Conservation (phyloP, 345 rosid species). For the Moringa oleifera region DNA sequence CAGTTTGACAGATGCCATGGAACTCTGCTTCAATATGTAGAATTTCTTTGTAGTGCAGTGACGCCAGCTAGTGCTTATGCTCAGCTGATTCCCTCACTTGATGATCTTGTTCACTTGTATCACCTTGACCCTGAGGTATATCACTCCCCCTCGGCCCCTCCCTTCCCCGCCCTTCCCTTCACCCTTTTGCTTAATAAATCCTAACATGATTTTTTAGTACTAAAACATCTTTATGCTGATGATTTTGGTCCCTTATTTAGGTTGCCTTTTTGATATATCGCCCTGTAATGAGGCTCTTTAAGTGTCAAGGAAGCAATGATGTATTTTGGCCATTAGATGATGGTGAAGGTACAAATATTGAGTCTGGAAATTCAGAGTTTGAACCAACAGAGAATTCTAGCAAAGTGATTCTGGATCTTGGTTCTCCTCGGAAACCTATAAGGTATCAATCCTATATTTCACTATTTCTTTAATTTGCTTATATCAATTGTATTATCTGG, state of each 20-base stretch:
- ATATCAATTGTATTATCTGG: slow-evolving; percentile 12
- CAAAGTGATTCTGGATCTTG: slow-evolving; percentile 59
- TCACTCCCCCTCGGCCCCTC: slow-evolving; percentile 22
- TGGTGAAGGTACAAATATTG: slow-evolving; percentile 34
- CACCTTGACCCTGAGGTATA: slow-evolving; percentile 97
- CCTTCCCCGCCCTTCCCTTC: too few relatives aligned
- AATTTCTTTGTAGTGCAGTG: slow-evolving; percentile 82
- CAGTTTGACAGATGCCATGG: slow-evolving; percentile 99
- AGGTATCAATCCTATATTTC: slow-evolving; percentile 35
- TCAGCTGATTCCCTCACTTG: slow-evolving; percentile 74
- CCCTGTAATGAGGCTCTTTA: slow-evolving; percentile 95
- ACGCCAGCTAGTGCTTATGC: slow-evolving; percentile 74
- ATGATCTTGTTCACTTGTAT: slow-evolving; percentile 80
- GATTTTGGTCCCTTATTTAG: slow-evolving; percentile 32
- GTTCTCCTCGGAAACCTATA: slow-evolving; percentile 48
- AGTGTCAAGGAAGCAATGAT: slow-evolving; percentile 58
- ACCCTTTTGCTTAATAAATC: too few relatives aligned
- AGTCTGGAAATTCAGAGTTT: slow-evolving; percentile 30
- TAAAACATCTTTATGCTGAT: neutral
- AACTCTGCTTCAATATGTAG: slow-evolving; percentile 97
- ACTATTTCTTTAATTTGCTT: slow-evolving; percentile 15
- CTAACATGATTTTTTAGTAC: neutral
- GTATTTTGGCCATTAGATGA: slow-evolving; percentile 85
- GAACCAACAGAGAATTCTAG: slow-evolving; percentile 35
- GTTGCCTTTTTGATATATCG: slow-evolving; percentile 96